Evolutionary conservation across 176 grass and related monocot genomes (phyloP).

Genomic region (Avena insularis): DNA sequence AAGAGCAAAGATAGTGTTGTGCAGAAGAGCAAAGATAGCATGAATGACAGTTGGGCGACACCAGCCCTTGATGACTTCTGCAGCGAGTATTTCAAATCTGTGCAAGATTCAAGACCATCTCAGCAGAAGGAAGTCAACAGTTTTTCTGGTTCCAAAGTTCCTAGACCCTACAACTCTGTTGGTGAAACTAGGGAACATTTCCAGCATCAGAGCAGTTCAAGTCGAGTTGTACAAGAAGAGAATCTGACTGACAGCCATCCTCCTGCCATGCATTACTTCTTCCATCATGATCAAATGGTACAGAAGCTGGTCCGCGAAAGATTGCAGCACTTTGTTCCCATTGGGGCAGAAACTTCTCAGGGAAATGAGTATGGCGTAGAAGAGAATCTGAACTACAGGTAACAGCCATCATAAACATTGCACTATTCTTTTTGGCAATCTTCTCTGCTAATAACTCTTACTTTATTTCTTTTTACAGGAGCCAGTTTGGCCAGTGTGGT

Average conservation of each 20-base stretch:
- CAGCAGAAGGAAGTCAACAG: constrained; percentile 39
- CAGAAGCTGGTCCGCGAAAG: constrained; percentile 55
- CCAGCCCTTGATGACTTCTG: constrained; percentile 91
- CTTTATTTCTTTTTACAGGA: constrained; percentile 42
- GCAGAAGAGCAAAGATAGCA: constrained; percentile 14
- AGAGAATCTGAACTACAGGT: constrained; percentile 58
- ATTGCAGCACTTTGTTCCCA: constrained; percentile 64
- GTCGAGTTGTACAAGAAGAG: constrained; percentile 28
- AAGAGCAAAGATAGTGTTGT: constrained; percentile 33
- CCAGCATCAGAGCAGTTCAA: constrained; percentile 48
- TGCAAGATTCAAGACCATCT: constrained; percentile 43
- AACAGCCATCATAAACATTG: neutral
- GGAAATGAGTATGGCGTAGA: constrained; percentile 41
- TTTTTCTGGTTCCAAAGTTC: constrained; percentile 45
- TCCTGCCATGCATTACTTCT: constrained; percentile 74
- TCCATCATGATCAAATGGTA: constrained; percentile 74
- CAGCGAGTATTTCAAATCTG: constrained; percentile 75
- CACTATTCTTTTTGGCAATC: constrained; percentile 12
- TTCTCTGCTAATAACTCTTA: constrained; percentile 27
- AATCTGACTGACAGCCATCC: constrained; percentile 45
- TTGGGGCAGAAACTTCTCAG: constrained; percentile 51
- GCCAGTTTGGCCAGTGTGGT: constrained; percentile 35
- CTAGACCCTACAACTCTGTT: constrained; percentile 34
- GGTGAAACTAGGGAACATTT: constrained; percentile 50
- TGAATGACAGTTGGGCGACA: constrained; percentile 59